Percentiles rank a stretch among this genome's conserved stretches.
These are phyloP conservation scores for Penicillium taxi DNA, from an alignment of 495 filamentous ascomycete genomes.

Conservation along the genomic window DNA sequence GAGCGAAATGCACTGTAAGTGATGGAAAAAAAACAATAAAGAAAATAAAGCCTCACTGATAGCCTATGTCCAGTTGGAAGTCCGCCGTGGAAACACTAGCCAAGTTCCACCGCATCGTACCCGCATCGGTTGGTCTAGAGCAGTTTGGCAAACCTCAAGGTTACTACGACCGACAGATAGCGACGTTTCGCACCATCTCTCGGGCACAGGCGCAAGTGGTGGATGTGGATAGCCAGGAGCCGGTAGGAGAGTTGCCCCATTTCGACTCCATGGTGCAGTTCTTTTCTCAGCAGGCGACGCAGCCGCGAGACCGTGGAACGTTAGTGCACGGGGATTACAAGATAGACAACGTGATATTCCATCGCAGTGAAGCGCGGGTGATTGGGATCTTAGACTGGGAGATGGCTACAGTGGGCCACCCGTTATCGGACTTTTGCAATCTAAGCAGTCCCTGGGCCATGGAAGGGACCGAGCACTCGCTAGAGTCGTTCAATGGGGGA, in stretches of 20 bases:
- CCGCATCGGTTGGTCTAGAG: conserved; percentile 56
- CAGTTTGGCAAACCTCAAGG: conserved; percentile 64
- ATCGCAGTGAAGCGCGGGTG: conserved; percentile 76
- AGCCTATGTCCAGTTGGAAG: conserved; percentile 57
- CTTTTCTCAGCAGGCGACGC: conserved; percentile 55
- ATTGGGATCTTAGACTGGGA: conserved; percentile 97
- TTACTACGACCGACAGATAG: conserved; percentile 84
- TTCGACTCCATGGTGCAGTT: conserved; percentile 73
- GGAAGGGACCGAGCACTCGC: conserved; percentile 31
- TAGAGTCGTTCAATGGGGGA: conserved; percentile 50
- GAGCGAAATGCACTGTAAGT: conserved; percentile 64
- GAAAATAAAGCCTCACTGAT: no score
- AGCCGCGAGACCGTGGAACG: conserved; percentile 69
- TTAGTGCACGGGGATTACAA: conserved; percentile 96
- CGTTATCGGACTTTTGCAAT: conserved; percentile 79
- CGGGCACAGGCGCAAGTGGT: conserved; percentile 63
- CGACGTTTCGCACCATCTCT: conserved; percentile 71
- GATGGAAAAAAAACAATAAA: no score
- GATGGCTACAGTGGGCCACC: conserved; percentile 93
- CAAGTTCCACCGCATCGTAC: conserved; percentile 70
- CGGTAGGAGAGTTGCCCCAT: conserved; percentile 76
- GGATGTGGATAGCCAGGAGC: conserved; percentile 66
- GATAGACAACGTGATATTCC: conserved; percentile 94
- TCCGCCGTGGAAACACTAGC: conserved; percentile 78
- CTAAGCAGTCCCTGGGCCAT: conserved; percentile 61